These are phyloP conservation scores for Exobasidium cylindrosporum DNA, from an alignment of 1,284 basidiomycete genomes.

Conservation along the genomic window DNA sequence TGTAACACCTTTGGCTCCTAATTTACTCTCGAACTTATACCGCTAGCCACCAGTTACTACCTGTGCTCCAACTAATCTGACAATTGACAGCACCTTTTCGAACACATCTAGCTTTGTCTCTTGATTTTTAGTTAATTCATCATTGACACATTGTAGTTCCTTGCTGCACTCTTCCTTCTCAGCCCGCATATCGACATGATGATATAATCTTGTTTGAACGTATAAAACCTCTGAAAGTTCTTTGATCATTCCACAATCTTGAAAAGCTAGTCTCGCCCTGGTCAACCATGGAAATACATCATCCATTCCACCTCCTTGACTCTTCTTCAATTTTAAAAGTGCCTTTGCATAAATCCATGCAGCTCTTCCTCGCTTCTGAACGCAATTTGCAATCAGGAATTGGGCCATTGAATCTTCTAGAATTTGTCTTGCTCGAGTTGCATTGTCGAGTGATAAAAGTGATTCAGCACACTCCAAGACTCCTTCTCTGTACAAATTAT, in stretches of 20 bases:
- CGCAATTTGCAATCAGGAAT: neutral
- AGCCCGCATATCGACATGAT: neutral
- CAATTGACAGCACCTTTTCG: neutral
- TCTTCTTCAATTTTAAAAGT: neutral
- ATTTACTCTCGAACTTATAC: constrained; percentile 1
- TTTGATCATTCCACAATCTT: neutral
- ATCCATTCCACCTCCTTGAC: neutral
- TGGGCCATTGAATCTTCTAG: neutral
- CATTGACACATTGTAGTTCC: neutral
- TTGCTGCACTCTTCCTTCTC: neutral
- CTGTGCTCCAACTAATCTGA: constrained; percentile 2
- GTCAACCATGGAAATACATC: neutral
- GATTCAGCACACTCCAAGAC: neutral
- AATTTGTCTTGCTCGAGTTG: neutral
- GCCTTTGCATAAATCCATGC: neutral
- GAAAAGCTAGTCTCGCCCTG: neutral
- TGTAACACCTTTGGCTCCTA: too few species aligned
- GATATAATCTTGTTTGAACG: constrained; percentile 1
- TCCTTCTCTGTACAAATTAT: neutral
- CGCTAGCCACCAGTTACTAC: constrained; percentile 1
- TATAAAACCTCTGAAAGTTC: neutral
- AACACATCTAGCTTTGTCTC: neutral
- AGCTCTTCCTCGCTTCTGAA: neutral
- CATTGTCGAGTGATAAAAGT: neutral
- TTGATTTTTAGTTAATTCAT: neutral